phyloP scores from a whole-genome alignment of 345 rosid genomes.

The Euphorbia lathyris region DNA sequence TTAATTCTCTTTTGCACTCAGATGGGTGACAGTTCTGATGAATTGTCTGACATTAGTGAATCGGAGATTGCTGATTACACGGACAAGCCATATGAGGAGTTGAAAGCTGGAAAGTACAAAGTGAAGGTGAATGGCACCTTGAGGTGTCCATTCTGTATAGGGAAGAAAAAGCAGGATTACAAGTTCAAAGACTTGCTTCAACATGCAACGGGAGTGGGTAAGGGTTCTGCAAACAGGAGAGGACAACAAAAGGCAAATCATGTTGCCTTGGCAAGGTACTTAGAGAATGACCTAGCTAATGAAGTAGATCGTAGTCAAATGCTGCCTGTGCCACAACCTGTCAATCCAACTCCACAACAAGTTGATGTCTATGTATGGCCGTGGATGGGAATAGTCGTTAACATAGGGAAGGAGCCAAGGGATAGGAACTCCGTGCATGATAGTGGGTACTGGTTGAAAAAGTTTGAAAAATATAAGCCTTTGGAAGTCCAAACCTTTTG shows the following conservation, averaged over 20 bases:
- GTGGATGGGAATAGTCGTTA: constrained; percentile 70
- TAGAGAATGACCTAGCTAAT: constrained; percentile 54
- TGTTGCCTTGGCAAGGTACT: constrained; percentile 63
- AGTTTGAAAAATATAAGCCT: constrained; percentile 58
- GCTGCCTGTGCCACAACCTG: constrained; percentile 24
- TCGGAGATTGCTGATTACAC: constrained; percentile 60
- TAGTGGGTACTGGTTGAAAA: constrained; percentile 50
- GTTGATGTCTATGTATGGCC: constrained; percentile 68
- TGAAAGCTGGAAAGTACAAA: constrained; percentile 45
- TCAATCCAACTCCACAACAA: constrained; percentile 25
- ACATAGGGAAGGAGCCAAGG: constrained; percentile 30
- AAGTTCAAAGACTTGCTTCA: constrained; percentile 72
- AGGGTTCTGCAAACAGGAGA: constrained; percentile 69
- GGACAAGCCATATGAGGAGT: constrained; percentile 55
- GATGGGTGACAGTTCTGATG: constrained; percentile 65
- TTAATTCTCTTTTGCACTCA: constrained; percentile 4
- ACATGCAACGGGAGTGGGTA: constrained; percentile 84
- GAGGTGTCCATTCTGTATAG: constrained; percentile 81
- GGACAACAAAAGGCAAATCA: constrained; percentile 77
- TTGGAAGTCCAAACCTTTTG: constrained; percentile 44
- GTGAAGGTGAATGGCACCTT: constrained; percentile 60
- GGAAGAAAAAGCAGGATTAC: constrained; percentile 86
- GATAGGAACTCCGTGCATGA: constrained; percentile 25
- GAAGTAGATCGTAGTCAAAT: constrained; percentile 38
- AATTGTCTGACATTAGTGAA: constrained; percentile 79